These are phyloP conservation scores for Pichia sp. DNA, from an alignment of 1,139 yeast genomes.

Conservation along the genomic window DNA sequence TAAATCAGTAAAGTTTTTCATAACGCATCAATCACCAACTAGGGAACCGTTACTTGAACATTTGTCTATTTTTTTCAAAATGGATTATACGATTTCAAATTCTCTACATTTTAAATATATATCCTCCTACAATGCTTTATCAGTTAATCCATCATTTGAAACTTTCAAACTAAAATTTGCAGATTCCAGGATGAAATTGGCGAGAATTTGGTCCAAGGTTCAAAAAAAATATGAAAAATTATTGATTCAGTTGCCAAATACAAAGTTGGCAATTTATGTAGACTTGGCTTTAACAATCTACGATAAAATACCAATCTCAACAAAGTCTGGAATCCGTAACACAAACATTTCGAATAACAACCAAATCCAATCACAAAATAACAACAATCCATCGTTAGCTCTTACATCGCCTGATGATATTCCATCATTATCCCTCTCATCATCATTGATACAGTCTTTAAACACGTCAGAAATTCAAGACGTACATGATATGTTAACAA, in stretches of 20 bases:
- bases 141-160: constrained; percentile 56
- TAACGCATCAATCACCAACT: constrained; percentile 61
- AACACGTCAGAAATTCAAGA: constrained; percentile 16
- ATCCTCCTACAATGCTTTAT: constrained; percentile 61
- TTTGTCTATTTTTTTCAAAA: constrained; percentile 56
- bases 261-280: constrained; percentile 24
- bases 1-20: constrained; percentile 49
- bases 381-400: neutral
- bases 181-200: constrained; percentile 53
- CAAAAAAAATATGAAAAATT: constrained; percentile 38
- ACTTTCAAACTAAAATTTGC: constrained; percentile 54
- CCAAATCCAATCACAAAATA: neutral
- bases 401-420: constrained; percentile 5
- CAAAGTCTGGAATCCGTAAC: constrained; percentile 31
- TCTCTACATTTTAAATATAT: constrained; percentile 69
- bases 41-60: constrained; percentile 63
- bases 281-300: constrained; percentile 53
- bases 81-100: constrained; percentile 66
- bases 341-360: neutral
- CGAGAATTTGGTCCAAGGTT: constrained; percentile 57
- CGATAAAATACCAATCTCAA: constrained; percentile 58
- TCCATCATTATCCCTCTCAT: constrained; percentile 7
- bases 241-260: constrained; percentile 20
- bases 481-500: constrained; percentile 20
- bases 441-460: constrained; percentile 5